Percentiles rank a stretch among this genome's conserved stretches.
Conservation (phyloP, 495 filamentous ascomycete genomes). For the Acidiella bohemica region DNA sequence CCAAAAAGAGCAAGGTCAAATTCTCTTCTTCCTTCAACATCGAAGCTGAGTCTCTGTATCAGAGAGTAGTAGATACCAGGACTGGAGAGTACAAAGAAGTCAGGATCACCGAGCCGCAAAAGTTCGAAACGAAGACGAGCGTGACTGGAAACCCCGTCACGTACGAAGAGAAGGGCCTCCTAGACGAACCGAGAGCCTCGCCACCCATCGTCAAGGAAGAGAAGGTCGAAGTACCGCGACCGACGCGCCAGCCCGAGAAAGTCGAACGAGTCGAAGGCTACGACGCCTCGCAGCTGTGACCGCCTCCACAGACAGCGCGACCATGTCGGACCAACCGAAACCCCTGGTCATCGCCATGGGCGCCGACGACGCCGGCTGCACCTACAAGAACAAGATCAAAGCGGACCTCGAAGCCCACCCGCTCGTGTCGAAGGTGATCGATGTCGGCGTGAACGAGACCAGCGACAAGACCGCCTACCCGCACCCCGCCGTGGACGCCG, state of each 20-base stretch:
- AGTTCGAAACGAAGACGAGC: background rate
- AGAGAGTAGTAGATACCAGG: slow-evolving; percentile 2
- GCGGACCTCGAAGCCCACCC: slow-evolving; percentile 52
- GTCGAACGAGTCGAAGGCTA: slow-evolving; percentile 1
- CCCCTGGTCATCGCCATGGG: slow-evolving; percentile 45
- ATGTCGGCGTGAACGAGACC: slow-evolving; percentile 51
- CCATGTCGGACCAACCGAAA: background rate
- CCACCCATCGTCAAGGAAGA: background rate
- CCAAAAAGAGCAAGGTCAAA: slow-evolving; percentile 4
- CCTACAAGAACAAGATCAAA: slow-evolving; percentile 70
- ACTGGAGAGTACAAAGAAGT: slow-evolving; percentile 6
- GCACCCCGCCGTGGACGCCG: slow-evolving; percentile 46
- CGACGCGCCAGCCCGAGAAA: too few relatives aligned
- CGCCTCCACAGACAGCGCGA: background rate
- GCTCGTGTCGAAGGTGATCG: slow-evolving; percentile 52
- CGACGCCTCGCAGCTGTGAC: slow-evolving; percentile 15
- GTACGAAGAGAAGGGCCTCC: slow-evolving; percentile 1
- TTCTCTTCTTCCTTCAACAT: slow-evolving; percentile 11
- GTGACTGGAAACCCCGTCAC: slow-evolving; percentile 7
- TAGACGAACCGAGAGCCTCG: slow-evolving; percentile 3
- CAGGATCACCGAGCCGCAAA: slow-evolving; percentile 4
- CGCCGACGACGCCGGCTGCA: slow-evolving; percentile 60
- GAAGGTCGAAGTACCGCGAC: too few relatives aligned
- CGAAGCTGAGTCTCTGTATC: slow-evolving; percentile 6
- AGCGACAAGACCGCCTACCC: slow-evolving; percentile 75